Evolutionary conservation across 495 filamentous ascomycete species (phyloP), one percentile per base, ranked within the genome.

Genomic region (Rostrohypoxylon terebratum): DNA sequence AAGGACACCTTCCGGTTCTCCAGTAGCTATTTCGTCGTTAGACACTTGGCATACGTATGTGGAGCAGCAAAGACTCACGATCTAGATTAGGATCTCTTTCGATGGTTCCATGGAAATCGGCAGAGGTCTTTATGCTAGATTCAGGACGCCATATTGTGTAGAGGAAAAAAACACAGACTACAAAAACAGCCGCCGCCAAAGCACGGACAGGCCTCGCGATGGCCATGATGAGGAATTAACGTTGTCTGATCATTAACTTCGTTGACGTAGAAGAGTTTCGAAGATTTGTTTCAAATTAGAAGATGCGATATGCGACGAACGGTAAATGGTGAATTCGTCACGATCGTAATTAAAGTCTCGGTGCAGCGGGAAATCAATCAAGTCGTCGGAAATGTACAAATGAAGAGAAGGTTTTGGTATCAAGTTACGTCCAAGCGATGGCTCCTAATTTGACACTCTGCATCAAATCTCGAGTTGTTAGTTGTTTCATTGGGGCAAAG

Each of bases 161-260:
- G 65, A 96, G 69, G 66, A 96, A 87, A 76, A 92, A 94, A 51
- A 91, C 81, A 82, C 91, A 90, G 51, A 96, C 81, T 45, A 91
- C 75, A 66, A 91, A 82, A 70, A 90, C 90, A 59, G 89, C 83
- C 72, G 91, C 86, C 71, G 85, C 91, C 77, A 97, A 84, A 73
- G 92, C 88, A 78, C 94, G 90, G 77, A 96, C 90, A 28, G 92
- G 91, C 84, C 89, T 90, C 76, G 93, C 90, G 78, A 96, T 84
- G 75, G 91, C 92, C 93, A 97, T 97, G 50, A 71, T 81, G 72
- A 11, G 8, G 69, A 45, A 21, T 63, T 72, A 73, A 60, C 54
- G 70, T 60, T 58, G 63, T 59, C 54, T 63, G 57, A 55, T 71
- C 78, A 78, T 75, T 63, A 72, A 75, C 67, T 63, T 62, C 48